Evolutionary conservation across 176 grass and related monocot species (phyloP).

Genomic region (Zizania latifolia): DNA sequence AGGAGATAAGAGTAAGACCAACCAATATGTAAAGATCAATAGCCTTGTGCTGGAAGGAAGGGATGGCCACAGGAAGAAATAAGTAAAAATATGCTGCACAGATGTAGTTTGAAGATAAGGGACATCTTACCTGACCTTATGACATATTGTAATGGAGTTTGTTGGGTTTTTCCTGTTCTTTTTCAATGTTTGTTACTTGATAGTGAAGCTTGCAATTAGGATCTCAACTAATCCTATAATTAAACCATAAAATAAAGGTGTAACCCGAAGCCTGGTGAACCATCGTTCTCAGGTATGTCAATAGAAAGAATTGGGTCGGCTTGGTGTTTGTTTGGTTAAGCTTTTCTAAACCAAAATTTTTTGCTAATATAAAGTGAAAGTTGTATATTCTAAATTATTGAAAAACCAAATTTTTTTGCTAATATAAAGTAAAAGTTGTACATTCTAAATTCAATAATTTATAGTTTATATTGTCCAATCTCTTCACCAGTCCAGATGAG

Average conservation of each 20-base stretch:
- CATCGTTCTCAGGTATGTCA: neutral
- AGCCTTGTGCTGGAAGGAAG: neutral
- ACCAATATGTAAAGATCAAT: neutral
- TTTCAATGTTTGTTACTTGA: neutral
- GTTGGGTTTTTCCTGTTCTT: neutral
- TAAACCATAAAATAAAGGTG: neutral
- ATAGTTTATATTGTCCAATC: no score
- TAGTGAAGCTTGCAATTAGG: neutral
- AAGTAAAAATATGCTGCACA: neutral
- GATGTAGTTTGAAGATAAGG: neutral
- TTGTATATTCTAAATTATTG: no score
- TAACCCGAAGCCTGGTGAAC: neutral
- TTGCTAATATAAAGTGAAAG: no score
- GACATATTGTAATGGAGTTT: constrained; percentile 10
- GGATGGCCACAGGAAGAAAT: neutral
- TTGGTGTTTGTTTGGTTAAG: no score
- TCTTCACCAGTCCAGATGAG: no score
- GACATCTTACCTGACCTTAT: constrained; percentile 21
- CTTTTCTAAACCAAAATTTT: no score
- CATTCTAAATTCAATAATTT: no score
- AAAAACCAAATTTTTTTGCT: no score
- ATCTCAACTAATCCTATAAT: neutral
- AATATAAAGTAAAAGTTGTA: no score
- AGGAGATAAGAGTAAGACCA: neutral
- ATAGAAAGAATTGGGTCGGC: neutral